Evolutionary conservation across 2,329 filamentous ascomycete species (phyloP).

Genomic region (Penicillium corylophilum): DNA sequence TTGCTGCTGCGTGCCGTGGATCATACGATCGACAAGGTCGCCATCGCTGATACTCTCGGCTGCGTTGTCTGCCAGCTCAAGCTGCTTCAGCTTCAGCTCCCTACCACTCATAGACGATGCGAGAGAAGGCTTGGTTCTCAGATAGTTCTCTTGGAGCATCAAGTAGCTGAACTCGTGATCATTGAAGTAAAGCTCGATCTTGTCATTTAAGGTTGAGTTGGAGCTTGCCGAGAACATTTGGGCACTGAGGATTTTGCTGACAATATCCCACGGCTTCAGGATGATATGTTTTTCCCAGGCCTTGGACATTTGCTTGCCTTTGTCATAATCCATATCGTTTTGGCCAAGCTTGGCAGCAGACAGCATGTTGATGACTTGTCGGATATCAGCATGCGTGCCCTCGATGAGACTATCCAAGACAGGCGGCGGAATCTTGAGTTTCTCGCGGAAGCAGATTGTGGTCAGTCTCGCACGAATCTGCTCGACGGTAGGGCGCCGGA

Average conservation of each 20-base stretch:
- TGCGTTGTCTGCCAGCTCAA: conserved; percentile 83
- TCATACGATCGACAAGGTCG: conserved; percentile 95
- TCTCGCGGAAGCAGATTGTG: conserved; percentile 92
- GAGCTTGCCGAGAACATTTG: conserved; percentile 82
- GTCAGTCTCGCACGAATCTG: conserved; percentile 89
- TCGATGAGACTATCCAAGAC: conserved; percentile 94
- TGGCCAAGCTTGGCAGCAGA: conserved; percentile 89
- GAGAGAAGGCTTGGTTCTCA: conserved; percentile 73
- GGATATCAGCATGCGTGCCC: conserved; percentile 91
- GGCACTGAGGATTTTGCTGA: conserved; percentile 83
- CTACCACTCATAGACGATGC: conserved; percentile 62
- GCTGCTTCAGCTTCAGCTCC: conserved; percentile 73
- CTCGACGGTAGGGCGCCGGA: conserved; percentile 84
- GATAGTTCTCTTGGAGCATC: conserved; percentile 98
- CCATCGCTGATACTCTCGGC: conserved; percentile 97
- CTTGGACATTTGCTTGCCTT: conserved; percentile 92
- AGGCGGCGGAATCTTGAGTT: conserved; percentile 75
- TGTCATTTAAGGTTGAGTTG: conserved; percentile 89
- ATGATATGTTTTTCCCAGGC: conserved; percentile 98
- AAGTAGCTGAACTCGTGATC: conserved; percentile 96
- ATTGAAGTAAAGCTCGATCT: conserved; percentile 98
- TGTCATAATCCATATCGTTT: conserved; percentile 73
- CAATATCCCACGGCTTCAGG: conserved; percentile 97
- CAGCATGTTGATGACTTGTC: conserved; percentile 98
- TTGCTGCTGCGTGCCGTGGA: conserved; percentile 95